Conservation (phyloP, 2,329 filamentous ascomycete species). For the Paramyrothecium roridum region DNA sequence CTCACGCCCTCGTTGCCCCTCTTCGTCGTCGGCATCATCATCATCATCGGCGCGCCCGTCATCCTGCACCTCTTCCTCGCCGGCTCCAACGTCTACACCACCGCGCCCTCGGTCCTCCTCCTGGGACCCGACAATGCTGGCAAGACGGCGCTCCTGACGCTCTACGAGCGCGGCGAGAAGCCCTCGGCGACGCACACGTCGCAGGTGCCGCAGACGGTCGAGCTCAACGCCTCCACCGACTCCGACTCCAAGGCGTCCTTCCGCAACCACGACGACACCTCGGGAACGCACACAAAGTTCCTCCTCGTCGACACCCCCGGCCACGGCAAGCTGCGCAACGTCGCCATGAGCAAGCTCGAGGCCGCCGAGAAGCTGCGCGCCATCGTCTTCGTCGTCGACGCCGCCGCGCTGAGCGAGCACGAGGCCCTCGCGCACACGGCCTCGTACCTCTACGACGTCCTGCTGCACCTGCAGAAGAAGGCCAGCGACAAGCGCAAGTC, state of each 20-base stretch:
- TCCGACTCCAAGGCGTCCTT: constrained; percentile 40
- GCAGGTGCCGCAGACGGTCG: constrained; percentile 46
- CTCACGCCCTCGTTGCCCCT: constrained; percentile 58
- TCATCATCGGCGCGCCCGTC: constrained; percentile 72
- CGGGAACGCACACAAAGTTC: constrained; percentile 64
- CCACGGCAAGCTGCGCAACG: constrained; percentile 85
- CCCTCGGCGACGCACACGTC: constrained; percentile 52
- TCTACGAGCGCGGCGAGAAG: constrained; percentile 56
- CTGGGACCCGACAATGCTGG: constrained; percentile 78
- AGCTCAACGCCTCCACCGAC: constrained; percentile 51
- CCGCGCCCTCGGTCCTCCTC: constrained; percentile 74
- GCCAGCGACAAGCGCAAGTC: constrained; percentile 40
- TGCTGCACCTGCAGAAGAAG: constrained; percentile 78
- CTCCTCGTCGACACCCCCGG: constrained; percentile 86
- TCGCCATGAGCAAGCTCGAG: constrained; percentile 54
- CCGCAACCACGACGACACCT: constrained; percentile 53
- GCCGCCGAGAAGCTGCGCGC: constrained; percentile 56
- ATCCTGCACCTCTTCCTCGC: constrained; percentile 76
- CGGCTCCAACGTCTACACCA: constrained; percentile 60
- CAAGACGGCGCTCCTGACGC: constrained; percentile 84
- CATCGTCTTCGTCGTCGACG: constrained; percentile 87
- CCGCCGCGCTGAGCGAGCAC: constrained; percentile 60
- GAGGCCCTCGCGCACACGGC: constrained; percentile 69
- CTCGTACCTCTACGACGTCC: constrained; percentile 81
- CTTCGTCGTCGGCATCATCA: constrained; percentile 65